Evolutionary conservation across 208 protist species (phyloP), one percentile per base, ranked within the genome.

Genomic region (Wallacemonas collosoma): DNA sequence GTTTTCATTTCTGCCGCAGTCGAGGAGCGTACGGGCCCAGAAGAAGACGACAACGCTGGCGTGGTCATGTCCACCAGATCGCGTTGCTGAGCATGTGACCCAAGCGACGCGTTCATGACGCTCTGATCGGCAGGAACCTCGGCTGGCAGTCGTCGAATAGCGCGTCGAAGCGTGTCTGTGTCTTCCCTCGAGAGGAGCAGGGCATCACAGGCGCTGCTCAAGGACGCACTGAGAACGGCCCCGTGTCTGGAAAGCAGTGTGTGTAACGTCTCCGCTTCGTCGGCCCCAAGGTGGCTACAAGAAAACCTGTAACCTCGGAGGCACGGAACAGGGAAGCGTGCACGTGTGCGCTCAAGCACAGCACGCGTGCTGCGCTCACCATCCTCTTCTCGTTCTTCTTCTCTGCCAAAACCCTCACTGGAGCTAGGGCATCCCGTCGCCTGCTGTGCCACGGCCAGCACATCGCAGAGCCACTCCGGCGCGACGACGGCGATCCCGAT

Each of bases 271-370:
- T 72, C 56, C 53, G 79, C 79, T 68, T 96, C 87, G 3, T 76
- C 63, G 8, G 47, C 64, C 1, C 72, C 53, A 50, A 94, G 68
- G 4, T 81, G 76, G 12, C 87, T 87, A 0, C 81, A 68, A 51
- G 76, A 88, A 67, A 96, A 90, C 9, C 68, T 65, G 64, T 96
- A 96, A 36, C 89, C 87, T 53, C 76, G 60, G 54, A 96, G 79
- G 54, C 69, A 81, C 41, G 86, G 83, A 11, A 93, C 78, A 12
- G 73, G 70, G 40, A 56, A 85, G 1, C 48, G 64, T 12, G 12
- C 39, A 15, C 60, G 36, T 6, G 60, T 41, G 14, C 50, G 12
- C 4, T 11, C 14, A 3, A 6, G 38, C 7, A 51, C 2, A 14
- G 40, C 3, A 35, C 12, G 56, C 56, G 8, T 15, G 26, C 7